Conservation (phyloP, 345 rosid species). For the Populus euphratica region DNA sequence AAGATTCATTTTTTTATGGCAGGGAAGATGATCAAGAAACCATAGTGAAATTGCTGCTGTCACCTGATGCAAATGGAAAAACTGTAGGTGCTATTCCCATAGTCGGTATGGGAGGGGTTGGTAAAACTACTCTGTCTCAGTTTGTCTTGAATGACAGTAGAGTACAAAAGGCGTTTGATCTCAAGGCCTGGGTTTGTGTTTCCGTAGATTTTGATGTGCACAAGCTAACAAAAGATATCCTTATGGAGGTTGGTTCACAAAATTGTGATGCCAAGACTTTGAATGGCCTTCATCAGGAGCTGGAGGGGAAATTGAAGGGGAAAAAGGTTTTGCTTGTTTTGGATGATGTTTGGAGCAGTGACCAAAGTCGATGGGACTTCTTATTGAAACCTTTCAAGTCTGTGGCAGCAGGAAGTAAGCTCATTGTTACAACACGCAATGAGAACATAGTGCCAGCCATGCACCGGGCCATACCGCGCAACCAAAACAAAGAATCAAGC, state of each 20-base stretch:
- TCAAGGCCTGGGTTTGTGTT: slow-evolving; percentile 9
- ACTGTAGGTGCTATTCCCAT: slow-evolving; percentile 19
- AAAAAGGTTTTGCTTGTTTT: slow-evolving; percentile 10
- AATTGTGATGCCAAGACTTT: not conserved
- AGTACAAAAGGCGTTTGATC: not conserved
- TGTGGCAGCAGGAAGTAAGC: not conserved
- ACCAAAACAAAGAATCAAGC: too few species aligned
- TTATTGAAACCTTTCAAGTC: not conserved
- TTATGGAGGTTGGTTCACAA: not conserved
- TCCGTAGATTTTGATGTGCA: not conserved
- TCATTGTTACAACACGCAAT: not conserved
- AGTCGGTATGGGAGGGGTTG: slow-evolving; percentile 18
- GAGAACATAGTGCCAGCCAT: not conserved
- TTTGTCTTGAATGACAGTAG: not conserved
- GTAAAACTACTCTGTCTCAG: slow-evolving; percentile 9
- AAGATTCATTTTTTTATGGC: slow-evolving; percentile 19
- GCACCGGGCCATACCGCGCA: too few species aligned
- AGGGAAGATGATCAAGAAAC: slow-evolving; percentile 19
- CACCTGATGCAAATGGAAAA: not conserved
- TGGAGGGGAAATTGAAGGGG: not conserved
- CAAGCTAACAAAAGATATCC: slow-evolving; percentile 1
- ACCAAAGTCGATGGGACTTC: not conserved
- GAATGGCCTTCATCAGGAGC: not conserved
- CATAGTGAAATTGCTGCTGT: slow-evolving; percentile 5
- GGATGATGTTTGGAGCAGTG: not conserved